phyloP scores from a whole-genome alignment of 2,329 filamentous ascomycete species.

The Didymella sp. region DNA sequence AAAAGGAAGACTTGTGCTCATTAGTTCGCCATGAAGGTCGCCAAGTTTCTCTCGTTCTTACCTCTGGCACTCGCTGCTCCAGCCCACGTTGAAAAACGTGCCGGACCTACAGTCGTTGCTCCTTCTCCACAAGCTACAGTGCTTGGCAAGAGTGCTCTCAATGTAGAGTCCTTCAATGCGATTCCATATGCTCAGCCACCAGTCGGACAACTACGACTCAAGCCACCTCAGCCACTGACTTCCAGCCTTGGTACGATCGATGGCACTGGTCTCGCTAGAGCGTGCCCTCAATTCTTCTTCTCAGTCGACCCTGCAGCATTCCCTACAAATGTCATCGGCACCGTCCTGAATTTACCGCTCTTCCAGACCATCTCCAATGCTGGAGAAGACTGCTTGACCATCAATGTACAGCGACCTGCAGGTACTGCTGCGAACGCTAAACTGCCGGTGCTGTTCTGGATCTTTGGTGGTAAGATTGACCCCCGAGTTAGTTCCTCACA shows the following conservation, averaged over 20 bases:
- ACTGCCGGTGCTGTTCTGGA: conserved; percentile 59
- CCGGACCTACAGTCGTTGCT: conserved; percentile 62
- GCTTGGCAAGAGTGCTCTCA: conserved; percentile 54
- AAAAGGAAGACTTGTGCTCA: background rate
- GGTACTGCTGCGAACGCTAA: conserved; percentile 47
- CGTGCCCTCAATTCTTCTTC: conserved; percentile 76
- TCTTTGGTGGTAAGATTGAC: conserved; percentile 58
- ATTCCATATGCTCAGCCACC: conserved; percentile 79
- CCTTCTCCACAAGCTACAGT: conserved; percentile 62
- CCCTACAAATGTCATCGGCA: conserved; percentile 48
- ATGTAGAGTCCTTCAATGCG: conserved; percentile 73
- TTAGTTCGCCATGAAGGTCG: conserved; percentile 39
- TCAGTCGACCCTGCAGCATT: conserved; percentile 54
- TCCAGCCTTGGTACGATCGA: conserved; percentile 65
- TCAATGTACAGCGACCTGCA: conserved; percentile 53
- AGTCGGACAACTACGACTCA: conserved; percentile 69
- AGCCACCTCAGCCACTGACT: conserved; percentile 69
- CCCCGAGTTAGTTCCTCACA: conserved; percentile 35
- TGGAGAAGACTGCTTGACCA: conserved; percentile 54
- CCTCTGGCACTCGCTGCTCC: conserved; percentile 44
- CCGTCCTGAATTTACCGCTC: conserved; percentile 50
- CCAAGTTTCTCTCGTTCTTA: conserved; percentile 30
- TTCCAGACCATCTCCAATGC: conserved; percentile 47
- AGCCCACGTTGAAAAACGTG: conserved; percentile 54
- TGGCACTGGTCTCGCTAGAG: conserved; percentile 63